Conservation (phyloP, 164 flowering plant species). For the Akebia trifoliata region DNA sequence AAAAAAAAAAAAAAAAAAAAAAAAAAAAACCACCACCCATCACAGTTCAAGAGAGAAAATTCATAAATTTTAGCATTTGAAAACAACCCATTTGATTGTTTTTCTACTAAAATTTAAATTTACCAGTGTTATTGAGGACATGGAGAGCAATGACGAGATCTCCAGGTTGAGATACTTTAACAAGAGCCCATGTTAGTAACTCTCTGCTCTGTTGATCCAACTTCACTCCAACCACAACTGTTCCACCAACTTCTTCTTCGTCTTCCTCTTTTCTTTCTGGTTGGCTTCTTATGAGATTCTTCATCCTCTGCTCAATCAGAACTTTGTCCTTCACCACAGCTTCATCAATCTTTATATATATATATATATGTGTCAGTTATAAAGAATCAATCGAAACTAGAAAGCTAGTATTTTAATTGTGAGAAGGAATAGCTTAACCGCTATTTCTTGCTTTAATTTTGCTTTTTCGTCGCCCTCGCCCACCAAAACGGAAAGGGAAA, state of each 20-base stretch:
- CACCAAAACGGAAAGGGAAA: constrained; percentile 3
- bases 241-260: constrained; percentile 21
- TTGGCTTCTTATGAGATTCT: background rate
- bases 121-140: constrained; percentile 59
- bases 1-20: background rate
- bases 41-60: background rate
- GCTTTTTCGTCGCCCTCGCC: background rate
- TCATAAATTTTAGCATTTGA: too few relatives aligned
- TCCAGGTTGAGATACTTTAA: constrained; percentile 78
- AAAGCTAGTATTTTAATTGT: background rate
- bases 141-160: constrained; percentile 82
- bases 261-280: constrained; percentile 13
- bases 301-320: background rate
- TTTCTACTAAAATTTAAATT: background rate
- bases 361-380: too few relatives aligned
- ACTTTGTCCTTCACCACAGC: too few relatives aligned
- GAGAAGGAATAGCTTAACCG: background rate
- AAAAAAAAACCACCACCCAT: background rate
- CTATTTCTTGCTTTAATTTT: background rate
- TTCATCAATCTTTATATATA: too few relatives aligned
- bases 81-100: too few relatives aligned
- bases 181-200: constrained; percentile 87
- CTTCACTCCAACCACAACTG: constrained; percentile 85
- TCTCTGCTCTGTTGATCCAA: constrained; percentile 68
- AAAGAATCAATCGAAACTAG: too few relatives aligned